Evolutionary conservation across 352 stramenopile species (phyloP), one percentile per base, ranked within the genome.

Genomic region (Phytophthora quininea): DNA sequence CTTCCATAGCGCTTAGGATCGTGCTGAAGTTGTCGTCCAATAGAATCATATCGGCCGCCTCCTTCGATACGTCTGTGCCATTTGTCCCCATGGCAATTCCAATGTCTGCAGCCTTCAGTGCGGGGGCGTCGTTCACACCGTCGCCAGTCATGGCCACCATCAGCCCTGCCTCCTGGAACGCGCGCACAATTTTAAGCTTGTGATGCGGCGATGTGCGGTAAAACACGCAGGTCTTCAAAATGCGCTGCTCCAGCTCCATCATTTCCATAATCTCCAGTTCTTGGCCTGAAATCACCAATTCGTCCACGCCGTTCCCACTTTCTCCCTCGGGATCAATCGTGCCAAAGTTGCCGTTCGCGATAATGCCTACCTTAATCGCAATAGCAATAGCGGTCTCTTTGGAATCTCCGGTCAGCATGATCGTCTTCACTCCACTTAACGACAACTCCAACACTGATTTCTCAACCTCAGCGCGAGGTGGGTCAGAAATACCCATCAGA

Each of bases 111-210:
- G 82, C 95, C 71, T 99, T 99, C 8, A 99, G 80, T 3, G 98
- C 97, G 19, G 97, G 98, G 6, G 97, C 97, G 79, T 99, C 98
- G 77, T 99, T 99, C 12, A 98, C 98, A 37, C 98, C 98, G 68
- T 99, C 98, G n/a, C 98, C 98, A n/a, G 98, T 99, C 84, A 99
- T 98, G 5, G 97, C 97, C 45, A 99, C 96, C 72, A 91, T 84
- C 42, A 90, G 43, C 2, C 82, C 81, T 15, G 77, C 80, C 47
- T 89, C 78, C 69, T 99, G 96, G 9, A 98, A 85, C 14, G 93
- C 95, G 5, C 89, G 82, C 8, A 99, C 97, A 67, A 99, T 97
- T 58, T 95, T 95, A 11, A 99, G 84, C 62, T 99, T 99, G 71
- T 99, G 96, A 29, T 93, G 75, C 5, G 97, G 97, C 37, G 87